These are phyloP conservation scores for Lipomyces yamadae DNA, from an alignment of 805 yeast genomes.

Conservation along the genomic window DNA sequence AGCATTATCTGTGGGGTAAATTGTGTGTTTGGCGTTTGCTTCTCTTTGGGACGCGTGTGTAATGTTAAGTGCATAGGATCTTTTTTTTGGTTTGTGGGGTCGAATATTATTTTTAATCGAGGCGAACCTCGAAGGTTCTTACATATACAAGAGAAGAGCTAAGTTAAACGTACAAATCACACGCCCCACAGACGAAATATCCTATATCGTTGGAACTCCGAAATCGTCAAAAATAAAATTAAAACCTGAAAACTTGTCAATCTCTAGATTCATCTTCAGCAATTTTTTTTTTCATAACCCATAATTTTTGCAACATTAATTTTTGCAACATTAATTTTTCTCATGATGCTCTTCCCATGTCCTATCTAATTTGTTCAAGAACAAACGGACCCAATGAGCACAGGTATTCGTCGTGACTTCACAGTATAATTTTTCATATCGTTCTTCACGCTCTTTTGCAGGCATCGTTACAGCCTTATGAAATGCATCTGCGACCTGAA, in stretches of 20 bases:
- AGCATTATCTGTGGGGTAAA: background rate
- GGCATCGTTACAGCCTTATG: conserved; percentile 68
- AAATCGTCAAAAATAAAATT: background rate
- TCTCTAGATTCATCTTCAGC: background rate
- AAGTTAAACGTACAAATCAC: background rate
- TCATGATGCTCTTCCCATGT: conserved; percentile 21
- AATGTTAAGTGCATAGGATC: background rate
- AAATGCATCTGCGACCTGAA: conserved; percentile 66
- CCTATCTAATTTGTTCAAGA: conserved; percentile 26
- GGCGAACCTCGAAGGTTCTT: background rate
- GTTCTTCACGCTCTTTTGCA: conserved; percentile 56
- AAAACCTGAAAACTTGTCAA: background rate
- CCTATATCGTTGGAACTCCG: background rate
- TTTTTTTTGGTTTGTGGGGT: background rate
- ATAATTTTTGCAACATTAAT: background rate
- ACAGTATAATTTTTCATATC: conserved; percentile 56
- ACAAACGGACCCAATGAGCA: conserved; percentile 36
- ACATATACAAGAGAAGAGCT: background rate
- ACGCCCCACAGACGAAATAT: background rate
- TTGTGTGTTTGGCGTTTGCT: background rate
- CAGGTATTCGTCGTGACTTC: conserved; percentile 36
- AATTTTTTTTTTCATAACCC: background rate
- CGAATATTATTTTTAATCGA: background rate
- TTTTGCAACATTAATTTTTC: background rate
- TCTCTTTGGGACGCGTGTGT: background rate